A percentile compares a stretch with the other conserved stretches of the same genome.
Evolutionary conservation across 2,329 filamentous ascomycete genomes (phyloP).

Genomic region (Coniochaeta sp.): DNA sequence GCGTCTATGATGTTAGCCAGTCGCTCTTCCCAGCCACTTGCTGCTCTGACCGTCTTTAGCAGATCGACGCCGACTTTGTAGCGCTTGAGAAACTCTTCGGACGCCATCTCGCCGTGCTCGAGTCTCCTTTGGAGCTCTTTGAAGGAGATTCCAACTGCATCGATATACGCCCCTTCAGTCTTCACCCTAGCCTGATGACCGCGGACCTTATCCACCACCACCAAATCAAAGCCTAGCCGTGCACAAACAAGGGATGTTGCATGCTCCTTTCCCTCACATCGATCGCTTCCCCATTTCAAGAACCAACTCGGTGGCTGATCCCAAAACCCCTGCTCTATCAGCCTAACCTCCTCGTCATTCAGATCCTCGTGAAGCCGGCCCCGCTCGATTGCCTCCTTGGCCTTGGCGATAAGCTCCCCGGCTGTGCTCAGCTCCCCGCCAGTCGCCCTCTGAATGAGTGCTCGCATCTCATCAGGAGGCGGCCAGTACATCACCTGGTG

Average conservation of each 20-base stretch:
- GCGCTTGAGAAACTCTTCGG: background rate
- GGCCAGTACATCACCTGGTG: constrained; percentile 9
- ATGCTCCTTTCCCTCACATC: background rate
- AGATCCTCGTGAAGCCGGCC: background rate
- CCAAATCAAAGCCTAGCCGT: background rate
- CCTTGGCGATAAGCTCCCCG: background rate
- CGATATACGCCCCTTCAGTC: background rate
- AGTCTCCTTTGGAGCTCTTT: background rate
- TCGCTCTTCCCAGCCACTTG: background rate
- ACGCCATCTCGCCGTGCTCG: background rate
- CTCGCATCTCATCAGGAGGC: constrained; percentile 4
- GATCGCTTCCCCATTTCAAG: background rate
- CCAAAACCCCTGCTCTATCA: background rate
- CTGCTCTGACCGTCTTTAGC: background rate
- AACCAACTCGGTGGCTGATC: background rate
- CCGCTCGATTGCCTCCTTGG: background rate
- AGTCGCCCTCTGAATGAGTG: constrained; percentile 3
- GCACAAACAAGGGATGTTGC: background rate
- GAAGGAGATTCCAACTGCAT: background rate
- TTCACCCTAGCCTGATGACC: background rate
- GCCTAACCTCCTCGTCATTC: background rate
- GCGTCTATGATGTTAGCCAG: background rate
- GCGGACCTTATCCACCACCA: background rate
- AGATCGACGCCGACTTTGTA: background rate
- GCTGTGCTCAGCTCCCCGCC: background rate